Evolutionary conservation across 2,329 filamentous ascomycete species (phyloP).

Genomic region (Amauroascus niger): DNA sequence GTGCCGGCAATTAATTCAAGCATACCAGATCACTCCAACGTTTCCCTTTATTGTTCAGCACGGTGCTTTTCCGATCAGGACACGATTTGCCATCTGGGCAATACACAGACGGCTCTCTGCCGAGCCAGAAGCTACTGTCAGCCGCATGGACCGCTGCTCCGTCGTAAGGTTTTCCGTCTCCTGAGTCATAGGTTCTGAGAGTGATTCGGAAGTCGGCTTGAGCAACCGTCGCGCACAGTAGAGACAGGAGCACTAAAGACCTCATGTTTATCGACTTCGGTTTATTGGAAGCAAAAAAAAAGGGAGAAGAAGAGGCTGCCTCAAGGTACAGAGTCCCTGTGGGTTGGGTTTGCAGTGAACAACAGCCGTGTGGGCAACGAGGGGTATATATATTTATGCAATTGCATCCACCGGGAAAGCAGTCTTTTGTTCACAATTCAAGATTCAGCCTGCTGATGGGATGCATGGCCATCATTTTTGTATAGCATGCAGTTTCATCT

Average conservation of each 20-base stretch:
- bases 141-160: background rate
- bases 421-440: background rate
- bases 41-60: background rate
- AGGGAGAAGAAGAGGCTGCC: background rate
- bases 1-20: background rate
- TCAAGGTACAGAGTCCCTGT: no score
- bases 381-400: background rate
- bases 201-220: background rate
- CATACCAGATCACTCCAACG: background rate
- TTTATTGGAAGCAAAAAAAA: background rate
- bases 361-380: background rate
- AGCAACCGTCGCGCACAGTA: background rate
- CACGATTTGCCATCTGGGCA: background rate
- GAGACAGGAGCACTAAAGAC: background rate
- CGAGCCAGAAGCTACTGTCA: background rate
- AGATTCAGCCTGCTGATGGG: no score
- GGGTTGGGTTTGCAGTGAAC: background rate
- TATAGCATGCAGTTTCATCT: background rate
- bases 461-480: background rate
- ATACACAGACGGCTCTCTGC: background rate
- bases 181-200: background rate
- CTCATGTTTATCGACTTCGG: background rate
- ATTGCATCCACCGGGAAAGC: background rate
- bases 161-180: background rate
- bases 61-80: background rate